Evolutionary conservation across 495 filamentous ascomycete species (phyloP), one percentile per base, ranked within the genome.

Genomic region (Podospora pseudopauciseta): DNA sequence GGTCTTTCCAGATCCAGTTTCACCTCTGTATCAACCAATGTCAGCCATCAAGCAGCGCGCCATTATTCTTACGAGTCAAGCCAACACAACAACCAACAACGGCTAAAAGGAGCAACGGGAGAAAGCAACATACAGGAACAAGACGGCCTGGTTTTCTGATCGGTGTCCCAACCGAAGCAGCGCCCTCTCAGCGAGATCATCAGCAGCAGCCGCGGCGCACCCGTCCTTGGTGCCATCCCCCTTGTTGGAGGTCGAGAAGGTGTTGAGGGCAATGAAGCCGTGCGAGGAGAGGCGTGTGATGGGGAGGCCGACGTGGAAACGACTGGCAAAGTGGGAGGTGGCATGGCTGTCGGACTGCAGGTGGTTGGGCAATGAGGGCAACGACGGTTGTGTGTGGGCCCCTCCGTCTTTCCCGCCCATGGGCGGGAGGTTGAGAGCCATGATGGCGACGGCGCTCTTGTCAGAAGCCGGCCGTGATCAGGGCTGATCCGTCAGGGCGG

Each of bases 271-370:
- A 70, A 99, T 88, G 65, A 97, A 84, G 27, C 92, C 95, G 75
- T 97, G 93, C 0, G 92, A 96, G 0, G 93, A 96, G 54, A 99
- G 87, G 66, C 86, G 86, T 65, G 95, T 91, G 0, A 92, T 94
- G 18, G 95, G 94, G 53, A 97, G 79, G 54, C 90, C 88, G 20
- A 94, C 88, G 82, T 99, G 95, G 76, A 96, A 99, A 44, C 95
- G 91, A 79, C 93, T 97, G 64, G 95, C 95, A 28, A 99, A 86
- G 80, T 99, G 95, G 34, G 94, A 92, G 3, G 95, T 99, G 70
- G 98, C 82, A 76, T 97, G 92, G 56, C 94, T 97, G 80, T 98
- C 95, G 65, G 94, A 97, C 81, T 98, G 95, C 34, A 94, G 85
- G 84, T 99, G 95, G 44, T 90, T 84, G 39, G 95, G 95, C 65